A percentile compares a stretch with the other conserved stretches of the same genome.
These are phyloP conservation scores for Podila epigama DNA, from an alignment of 192 early-diverging fungal genomes.

Conservation along the genomic window DNA sequence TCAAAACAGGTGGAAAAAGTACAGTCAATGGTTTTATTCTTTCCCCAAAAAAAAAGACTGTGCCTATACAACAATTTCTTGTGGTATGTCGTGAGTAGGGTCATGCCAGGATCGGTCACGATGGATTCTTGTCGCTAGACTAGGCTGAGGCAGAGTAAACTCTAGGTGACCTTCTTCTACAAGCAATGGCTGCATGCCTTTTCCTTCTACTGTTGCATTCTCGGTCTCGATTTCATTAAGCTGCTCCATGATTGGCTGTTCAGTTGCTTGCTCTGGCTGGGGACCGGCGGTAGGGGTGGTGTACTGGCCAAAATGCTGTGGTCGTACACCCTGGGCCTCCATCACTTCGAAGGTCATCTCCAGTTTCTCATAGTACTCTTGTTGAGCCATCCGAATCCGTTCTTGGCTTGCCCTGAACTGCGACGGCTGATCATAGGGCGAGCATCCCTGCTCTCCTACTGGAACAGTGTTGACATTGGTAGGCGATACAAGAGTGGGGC, in stretches of 20 bases:
- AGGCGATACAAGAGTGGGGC: not conserved
- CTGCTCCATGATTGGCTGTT: no score
- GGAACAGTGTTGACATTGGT: not conserved
- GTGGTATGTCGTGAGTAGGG: not conserved
- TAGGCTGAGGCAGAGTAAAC: not conserved
- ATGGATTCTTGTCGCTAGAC: not conserved
- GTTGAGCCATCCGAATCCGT: conserved; percentile 13
- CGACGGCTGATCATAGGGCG: not conserved
- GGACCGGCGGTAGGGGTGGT: not conserved
- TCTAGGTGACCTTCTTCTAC: no score
- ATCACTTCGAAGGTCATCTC: conserved; percentile 28
- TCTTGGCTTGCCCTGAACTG: conserved; percentile 31
- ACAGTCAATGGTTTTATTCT: no score
- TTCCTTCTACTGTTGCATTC: no score
- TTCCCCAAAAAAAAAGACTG: not conserved
- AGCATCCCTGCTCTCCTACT: not conserved
- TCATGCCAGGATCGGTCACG: conserved; percentile 7
- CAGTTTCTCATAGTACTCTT: conserved; percentile 9
- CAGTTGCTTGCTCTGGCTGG: not conserved
- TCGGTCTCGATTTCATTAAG: no score
- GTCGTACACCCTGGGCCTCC: conserved; percentile 17
- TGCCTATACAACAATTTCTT: not conserved
- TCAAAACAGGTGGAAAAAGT: no score
- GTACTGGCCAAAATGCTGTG: conserved; percentile 35
- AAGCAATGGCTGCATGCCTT: not conserved